A percentile compares a stretch with the other conserved stretches of the same genome.
phyloP scores from a whole-genome alignment of 768 basidiomycete species.

The Daedaleopsis sinensis region DNA sequence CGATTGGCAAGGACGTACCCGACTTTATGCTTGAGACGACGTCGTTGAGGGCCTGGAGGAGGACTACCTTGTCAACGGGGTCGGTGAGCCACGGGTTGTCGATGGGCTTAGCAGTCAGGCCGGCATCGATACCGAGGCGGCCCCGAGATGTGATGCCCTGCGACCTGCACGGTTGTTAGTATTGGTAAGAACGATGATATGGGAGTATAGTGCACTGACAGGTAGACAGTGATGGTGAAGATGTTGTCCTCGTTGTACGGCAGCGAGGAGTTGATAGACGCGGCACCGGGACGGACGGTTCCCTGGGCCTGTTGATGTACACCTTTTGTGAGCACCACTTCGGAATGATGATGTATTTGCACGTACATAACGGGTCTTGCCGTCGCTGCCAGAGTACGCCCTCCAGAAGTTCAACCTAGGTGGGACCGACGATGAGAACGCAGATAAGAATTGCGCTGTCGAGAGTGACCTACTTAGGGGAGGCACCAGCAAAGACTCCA shows the following conservation, averaged over 20 bases:
- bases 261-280: constrained; percentile 48
- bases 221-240: constrained; percentile 64
- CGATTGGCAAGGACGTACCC: constrained; percentile 34
- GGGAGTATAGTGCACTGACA: constrained; percentile 38
- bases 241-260: constrained; percentile 56
- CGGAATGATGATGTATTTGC: not conserved
- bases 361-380: constrained; percentile 52
- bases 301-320: constrained; percentile 54
- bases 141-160: constrained; percentile 64
- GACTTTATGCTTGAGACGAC: constrained; percentile 44
- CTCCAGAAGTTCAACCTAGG: constrained; percentile 65
- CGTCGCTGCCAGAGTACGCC: constrained; percentile 48
- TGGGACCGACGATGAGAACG: not conserved
- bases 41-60: constrained; percentile 54
- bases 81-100: constrained; percentile 63
- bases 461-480: constrained; percentile 45
- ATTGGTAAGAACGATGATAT: no score
- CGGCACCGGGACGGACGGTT: constrained; percentile 63
- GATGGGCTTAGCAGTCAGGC: constrained; percentile 49
- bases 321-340: not conserved
- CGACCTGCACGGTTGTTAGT: constrained; percentile 39
- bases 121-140: constrained; percentile 59
- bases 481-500: constrained; percentile 59
- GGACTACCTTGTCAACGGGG: constrained; percentile 53
- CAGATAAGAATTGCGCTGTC: not conserved